These are phyloP conservation scores for Yamadazyma mexicana DNA, from an alignment of 1,139 yeast genomes.

Conservation along the genomic window DNA sequence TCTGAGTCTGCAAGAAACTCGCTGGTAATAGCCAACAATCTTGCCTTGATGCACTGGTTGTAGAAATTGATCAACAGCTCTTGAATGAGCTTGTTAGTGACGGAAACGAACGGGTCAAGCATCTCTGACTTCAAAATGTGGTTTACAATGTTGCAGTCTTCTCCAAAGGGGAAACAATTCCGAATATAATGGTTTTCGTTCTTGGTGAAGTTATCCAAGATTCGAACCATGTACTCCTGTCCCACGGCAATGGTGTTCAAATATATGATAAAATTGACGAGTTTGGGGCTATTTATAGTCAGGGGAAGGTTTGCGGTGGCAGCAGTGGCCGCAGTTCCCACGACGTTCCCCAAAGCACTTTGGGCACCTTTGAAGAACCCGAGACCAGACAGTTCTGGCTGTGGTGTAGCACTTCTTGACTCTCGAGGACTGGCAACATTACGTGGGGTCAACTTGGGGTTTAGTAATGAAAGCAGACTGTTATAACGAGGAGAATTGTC, in stretches of 20 bases:
- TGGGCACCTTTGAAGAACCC: conserved; percentile 49
- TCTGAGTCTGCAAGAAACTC: conserved; percentile 57
- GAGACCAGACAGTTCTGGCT: conserved; percentile 29
- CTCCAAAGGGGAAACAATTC: conserved; percentile 55
- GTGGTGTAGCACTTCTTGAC: conserved; percentile 39
- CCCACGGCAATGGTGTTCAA: conserved; percentile 64
- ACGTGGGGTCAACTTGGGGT: conserved; percentile 15
- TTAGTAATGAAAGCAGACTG: conserved; percentile 31
- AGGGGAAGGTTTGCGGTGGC: conserved; percentile 17
- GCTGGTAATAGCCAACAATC: conserved; percentile 46
- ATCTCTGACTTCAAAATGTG: conserved; percentile 39
- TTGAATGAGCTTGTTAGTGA: conserved; percentile 47
- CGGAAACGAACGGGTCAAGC: conserved; percentile 39
- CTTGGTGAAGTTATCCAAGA: conserved; percentile 38
- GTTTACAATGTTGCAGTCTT: conserved; percentile 46
- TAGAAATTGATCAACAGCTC: conserved; percentile 59
- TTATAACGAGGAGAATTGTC: conserved; percentile 57
- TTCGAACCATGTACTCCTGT: conserved; percentile 51
- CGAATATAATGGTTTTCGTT: conserved; percentile 27
- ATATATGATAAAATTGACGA: conserved; percentile 53
- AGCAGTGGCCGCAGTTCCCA: conserved; percentile 27
- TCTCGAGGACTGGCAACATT: conserved; percentile 26
- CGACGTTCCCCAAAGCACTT: conserved; percentile 48
- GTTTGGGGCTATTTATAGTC: conserved; percentile 27
- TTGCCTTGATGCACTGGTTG: conserved; percentile 56